A percentile compares a stretch with the other conserved stretches of the same genome.
Conservation (phyloP, 345 rosid species). For the Linum trigynum region DNA sequence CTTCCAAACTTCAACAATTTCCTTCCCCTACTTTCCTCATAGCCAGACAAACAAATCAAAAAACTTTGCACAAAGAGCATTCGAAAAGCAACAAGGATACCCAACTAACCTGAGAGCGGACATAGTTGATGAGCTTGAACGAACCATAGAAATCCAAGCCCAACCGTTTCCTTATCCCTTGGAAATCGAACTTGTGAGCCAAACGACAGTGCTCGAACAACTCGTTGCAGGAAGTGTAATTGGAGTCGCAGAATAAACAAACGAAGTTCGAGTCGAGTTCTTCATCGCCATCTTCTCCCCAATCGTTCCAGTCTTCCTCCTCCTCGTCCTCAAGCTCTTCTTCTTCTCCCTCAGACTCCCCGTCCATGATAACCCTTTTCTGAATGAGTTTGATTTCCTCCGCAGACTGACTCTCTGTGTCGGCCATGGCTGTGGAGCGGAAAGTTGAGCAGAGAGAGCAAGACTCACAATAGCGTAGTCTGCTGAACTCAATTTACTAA, state of each 20-base stretch:
- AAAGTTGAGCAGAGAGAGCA: neutral
- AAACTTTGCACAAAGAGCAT: neutral
- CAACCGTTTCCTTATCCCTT: slow-evolving; percentile 33
- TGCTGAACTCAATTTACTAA: neutral
- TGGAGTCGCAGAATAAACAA: slow-evolving; percentile 64
- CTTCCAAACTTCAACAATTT: neutral
- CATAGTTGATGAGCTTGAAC: slow-evolving; percentile 78
- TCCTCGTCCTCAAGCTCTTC: slow-evolving; percentile 24
- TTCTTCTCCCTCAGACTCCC: slow-evolving; percentile 9
- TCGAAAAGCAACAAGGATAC: neutral
- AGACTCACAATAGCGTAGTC: neutral
- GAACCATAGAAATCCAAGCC: slow-evolving; percentile 63
- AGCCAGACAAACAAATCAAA: neutral
- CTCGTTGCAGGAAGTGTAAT: slow-evolving; percentile 34
- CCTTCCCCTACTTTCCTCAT: neutral
- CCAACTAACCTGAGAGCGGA: slow-evolving; percentile 57
- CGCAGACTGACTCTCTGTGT: neutral
- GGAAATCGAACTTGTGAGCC: slow-evolving; percentile 54
- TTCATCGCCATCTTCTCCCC: slow-evolving; percentile 42
- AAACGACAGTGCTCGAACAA: slow-evolving; percentile 56
- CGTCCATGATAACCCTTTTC: neutral
- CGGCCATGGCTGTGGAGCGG: neutral
- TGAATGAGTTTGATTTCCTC: neutral
- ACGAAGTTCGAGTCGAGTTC: slow-evolving; percentile 29
- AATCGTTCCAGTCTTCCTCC: slow-evolving; percentile 51